Conservation (phyloP, 371 early-diverging fungal species). For the Mortierella sp. region DNA sequence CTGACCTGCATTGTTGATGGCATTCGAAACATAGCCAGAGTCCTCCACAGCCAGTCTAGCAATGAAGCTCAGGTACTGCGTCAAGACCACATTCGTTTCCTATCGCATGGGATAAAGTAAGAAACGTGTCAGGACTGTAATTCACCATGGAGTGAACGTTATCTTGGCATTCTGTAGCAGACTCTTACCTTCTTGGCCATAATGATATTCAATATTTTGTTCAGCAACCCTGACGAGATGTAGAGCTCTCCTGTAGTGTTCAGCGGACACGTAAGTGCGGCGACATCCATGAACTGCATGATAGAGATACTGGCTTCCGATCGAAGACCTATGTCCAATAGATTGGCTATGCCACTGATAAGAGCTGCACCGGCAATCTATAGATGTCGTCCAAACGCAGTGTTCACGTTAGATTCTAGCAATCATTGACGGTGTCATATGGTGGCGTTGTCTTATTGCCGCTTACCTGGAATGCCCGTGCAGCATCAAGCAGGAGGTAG, state of each 20-base stretch:
- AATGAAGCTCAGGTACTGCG: slow-evolving; percentile 71
- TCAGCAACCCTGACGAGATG: slow-evolving; percentile 63
- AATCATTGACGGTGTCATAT: background rate
- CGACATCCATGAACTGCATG: slow-evolving; percentile 69
- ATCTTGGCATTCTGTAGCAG: too few species aligned
- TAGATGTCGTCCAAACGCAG: background rate
- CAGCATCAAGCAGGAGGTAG: slow-evolving; percentile 73
- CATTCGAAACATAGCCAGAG: slow-evolving; percentile 59
- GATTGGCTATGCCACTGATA: slow-evolving; percentile 62
- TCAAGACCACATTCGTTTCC: slow-evolving; percentile 71
- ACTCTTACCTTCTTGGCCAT: slow-evolving; percentile 64
- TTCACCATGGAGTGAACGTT: too few species aligned
- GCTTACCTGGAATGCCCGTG: slow-evolving; percentile 33
- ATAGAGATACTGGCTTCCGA: slow-evolving; percentile 72
- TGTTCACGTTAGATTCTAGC: background rate
- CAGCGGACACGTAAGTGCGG: slow-evolving; percentile 63
- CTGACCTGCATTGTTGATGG: slow-evolving; percentile 58
- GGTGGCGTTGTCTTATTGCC: background rate
- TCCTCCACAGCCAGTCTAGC: slow-evolving; percentile 74
- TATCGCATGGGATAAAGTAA: too few species aligned
- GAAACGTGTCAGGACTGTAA: too few species aligned
- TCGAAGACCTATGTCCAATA: slow-evolving; percentile 64
- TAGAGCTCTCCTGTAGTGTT: slow-evolving; percentile 63
- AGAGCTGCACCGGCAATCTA: slow-evolving; percentile 60
- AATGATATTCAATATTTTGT: slow-evolving; percentile 61